These are phyloP conservation scores for Sistotremastrum niveocremeum DNA, from an alignment of 768 basidiomycete species.

Conservation along the genomic window DNA sequence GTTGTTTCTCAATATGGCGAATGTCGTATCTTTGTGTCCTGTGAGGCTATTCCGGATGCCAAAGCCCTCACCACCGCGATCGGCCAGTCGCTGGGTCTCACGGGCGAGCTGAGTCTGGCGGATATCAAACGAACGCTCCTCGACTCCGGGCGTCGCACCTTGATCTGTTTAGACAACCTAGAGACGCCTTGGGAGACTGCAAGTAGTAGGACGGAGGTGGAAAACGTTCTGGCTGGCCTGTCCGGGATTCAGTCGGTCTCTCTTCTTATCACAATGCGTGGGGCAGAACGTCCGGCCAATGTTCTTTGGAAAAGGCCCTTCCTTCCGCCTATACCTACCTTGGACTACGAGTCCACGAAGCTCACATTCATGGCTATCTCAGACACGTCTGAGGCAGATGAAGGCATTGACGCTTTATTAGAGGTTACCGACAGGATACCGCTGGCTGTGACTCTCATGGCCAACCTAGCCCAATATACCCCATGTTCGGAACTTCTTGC, in stretches of 20 bases:
- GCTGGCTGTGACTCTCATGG: conserved; percentile 23
- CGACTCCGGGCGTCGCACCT: conserved; percentile 9
- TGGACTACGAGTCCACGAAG: conserved; percentile 9
- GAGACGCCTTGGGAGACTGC: conserved; percentile 25
- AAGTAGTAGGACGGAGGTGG: conserved; percentile 11
- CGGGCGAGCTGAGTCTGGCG: background rate
- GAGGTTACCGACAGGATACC: conserved; percentile 59
- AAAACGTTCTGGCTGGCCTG: conserved; percentile 14
- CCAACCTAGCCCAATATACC: conserved; percentile 10
- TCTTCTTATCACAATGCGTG: conserved; percentile 23
- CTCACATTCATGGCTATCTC: conserved; percentile 12
- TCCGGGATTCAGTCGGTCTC: conserved; percentile 15
- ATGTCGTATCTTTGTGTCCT: conserved; percentile 20
- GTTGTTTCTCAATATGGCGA: conserved; percentile 13
- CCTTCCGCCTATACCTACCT: conserved; percentile 6
- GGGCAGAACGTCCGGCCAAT: conserved; percentile 13
- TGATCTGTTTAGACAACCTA: conserved; percentile 27
- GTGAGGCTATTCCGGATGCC: conserved; percentile 17
- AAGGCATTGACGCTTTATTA: conserved; percentile 58
- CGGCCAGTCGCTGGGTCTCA: conserved; percentile 9
- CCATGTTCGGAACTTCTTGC: conserved; percentile 6
- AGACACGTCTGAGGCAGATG: conserved; percentile 22
- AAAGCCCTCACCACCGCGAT: conserved; percentile 16
- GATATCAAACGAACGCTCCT: conserved; percentile 6
- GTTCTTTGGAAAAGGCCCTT: conserved; percentile 13